Percentiles rank a stretch among this genome's conserved stretches.
Evolutionary conservation across 2,329 filamentous ascomycete genomes (phyloP).

Genomic region (Alternaria ventricosa): DNA sequence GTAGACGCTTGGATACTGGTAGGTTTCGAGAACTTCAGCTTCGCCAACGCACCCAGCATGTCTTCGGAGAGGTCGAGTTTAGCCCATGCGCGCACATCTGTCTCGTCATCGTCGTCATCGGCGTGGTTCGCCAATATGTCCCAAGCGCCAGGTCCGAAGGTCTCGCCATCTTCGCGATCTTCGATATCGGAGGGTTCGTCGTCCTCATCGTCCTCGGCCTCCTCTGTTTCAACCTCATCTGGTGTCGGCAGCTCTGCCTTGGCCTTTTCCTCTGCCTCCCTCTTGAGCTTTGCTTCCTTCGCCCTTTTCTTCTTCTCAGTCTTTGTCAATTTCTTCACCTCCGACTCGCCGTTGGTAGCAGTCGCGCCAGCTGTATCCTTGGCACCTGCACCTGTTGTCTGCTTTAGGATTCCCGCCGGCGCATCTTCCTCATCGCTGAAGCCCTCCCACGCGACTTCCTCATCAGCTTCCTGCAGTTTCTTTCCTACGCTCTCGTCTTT

Average conservation of each 20-base stretch:
- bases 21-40: constrained; percentile 79
- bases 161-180: constrained; percentile 33
- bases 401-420: background rate
- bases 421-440: constrained; percentile 32
- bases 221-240: constrained; percentile 2
- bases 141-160: constrained; percentile 55
- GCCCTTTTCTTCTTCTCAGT: constrained; percentile 20
- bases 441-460: constrained; percentile 34
- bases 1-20: constrained; percentile 80
- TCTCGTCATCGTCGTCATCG: constrained; percentile 63
- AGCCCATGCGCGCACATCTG: constrained; percentile 81
- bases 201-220: constrained; percentile 27
- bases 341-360: constrained; percentile 44
- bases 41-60: constrained; percentile 75
- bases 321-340: constrained; percentile 17
- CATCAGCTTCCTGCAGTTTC: constrained; percentile 4
- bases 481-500: background rate
- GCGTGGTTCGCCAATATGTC: constrained; percentile 60
- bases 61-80: constrained; percentile 74
- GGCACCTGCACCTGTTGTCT: background rate
- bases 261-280: constrained; percentile 38
- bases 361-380: background rate
- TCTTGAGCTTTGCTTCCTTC: constrained; percentile 25
- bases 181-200: constrained; percentile 25
- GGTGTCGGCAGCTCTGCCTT: constrained; percentile 10